phyloP scores from a whole-genome alignment of 2,329 filamentous ascomycete genomes.

The Neonectria faginata region DNA sequence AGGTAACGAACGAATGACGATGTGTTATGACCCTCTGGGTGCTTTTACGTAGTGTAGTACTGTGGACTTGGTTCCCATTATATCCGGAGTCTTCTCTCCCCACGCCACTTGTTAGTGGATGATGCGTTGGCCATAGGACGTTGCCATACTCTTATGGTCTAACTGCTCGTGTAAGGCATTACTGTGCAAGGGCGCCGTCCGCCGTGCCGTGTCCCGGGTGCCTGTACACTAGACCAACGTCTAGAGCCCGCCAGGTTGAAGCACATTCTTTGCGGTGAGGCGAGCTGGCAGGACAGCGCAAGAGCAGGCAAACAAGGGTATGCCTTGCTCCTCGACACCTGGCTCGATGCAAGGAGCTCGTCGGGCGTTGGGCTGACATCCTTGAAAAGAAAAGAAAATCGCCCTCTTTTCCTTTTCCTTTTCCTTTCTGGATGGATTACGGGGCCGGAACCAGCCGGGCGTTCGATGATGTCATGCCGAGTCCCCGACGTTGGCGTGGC shows the following conservation, averaged over 20 bases:
- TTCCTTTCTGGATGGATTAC: background rate
- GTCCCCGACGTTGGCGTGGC: constrained; percentile 3
- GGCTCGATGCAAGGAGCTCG: background rate
- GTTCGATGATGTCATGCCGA: constrained; percentile 28
- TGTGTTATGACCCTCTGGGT: constrained; percentile 23
- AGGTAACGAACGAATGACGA: constrained; percentile 43
- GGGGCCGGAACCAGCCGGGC: background rate
- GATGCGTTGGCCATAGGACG: background rate
- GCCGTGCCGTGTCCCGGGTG: background rate
- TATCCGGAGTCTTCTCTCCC: constrained; percentile 1
- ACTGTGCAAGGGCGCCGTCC: background rate
- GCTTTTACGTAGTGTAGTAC: background rate
- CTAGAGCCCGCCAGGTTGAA: constrained; percentile 7
- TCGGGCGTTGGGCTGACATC: background rate
- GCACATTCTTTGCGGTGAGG: background rate
- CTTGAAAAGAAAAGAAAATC: background rate
- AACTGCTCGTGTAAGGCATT: background rate
- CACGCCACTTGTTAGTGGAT: background rate
- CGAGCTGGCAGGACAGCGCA: background rate
- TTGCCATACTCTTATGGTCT: background rate
- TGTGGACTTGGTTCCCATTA: too few relatives aligned
- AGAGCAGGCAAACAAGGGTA: constrained; percentile 2
- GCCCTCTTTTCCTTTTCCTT: background rate
- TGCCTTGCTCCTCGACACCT: background rate
- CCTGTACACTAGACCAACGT: background rate